Conservation (phyloP, 345 rosid genomes). For the Bruguiera sexangula region DNA sequence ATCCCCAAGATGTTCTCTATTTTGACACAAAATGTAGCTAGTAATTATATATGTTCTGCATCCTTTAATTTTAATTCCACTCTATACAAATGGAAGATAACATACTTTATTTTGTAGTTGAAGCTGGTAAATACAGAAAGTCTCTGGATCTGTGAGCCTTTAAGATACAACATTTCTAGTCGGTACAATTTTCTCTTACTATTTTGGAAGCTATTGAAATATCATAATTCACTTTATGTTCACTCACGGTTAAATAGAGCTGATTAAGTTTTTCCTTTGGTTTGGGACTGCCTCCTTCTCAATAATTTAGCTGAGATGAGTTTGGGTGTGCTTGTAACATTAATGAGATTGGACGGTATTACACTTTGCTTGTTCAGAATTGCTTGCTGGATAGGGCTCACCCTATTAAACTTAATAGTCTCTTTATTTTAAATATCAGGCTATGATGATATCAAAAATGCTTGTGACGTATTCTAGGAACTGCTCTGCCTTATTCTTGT, state of each 20-base stretch:
- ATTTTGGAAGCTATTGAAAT: too few relatives aligned
- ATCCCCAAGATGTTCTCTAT: too few relatives aligned
- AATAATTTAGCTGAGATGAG: not conserved
- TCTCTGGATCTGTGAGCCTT: not conserved
- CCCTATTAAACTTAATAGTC: too few relatives aligned
- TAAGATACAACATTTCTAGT: not conserved
- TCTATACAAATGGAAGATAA: too few relatives aligned
- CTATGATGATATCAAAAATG: not conserved
- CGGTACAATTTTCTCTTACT: not conserved
- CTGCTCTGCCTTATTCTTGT: not conserved
- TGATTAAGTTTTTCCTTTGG: not conserved
- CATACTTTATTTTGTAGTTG: too few relatives aligned
- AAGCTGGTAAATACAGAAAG: not conserved
- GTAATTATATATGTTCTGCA: too few relatives aligned
- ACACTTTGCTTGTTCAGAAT: not conserved
- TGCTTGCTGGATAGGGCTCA: not conserved
- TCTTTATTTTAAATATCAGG: not conserved
- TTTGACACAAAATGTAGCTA: too few relatives aligned
- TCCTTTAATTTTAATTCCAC: too few relatives aligned
- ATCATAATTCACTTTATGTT: too few relatives aligned
- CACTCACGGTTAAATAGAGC: not conserved
- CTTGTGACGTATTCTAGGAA: not conserved
- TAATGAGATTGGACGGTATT: not conserved
- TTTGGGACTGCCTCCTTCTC: not conserved
- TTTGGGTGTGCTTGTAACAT: not conserved